Evolutionary conservation across 768 basidiomycete species (phyloP), one percentile per base, ranked within the genome.

Genomic region (Boletus huronensis): DNA sequence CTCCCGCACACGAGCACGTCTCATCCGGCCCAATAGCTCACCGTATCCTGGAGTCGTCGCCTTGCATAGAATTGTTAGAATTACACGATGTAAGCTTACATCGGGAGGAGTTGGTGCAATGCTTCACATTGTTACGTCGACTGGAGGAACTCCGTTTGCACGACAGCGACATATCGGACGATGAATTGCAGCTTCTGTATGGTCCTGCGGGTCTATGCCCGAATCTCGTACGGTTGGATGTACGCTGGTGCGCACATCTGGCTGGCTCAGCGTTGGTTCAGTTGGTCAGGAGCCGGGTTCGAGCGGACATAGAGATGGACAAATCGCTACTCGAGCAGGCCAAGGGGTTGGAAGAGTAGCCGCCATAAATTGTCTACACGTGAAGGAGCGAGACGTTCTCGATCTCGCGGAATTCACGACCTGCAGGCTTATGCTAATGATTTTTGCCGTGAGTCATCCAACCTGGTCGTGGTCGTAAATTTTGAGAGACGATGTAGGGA

Each of bases 241-340:
- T 85, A 46, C 76, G 82, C 26, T 85, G 82, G 83, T 85, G 83
- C 60, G 74, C 77, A 11, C 76, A 82, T 52, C 63, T 86, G 6
- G 75, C 74, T 28, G 82, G 83, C 19, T 66, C 62, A 2, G 77
- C 78, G 21, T 68, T 85, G 36, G 82, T 80, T 36, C 68, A 76
- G 31, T 67, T 85, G 16, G 82, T 81, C 41, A 64, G 60, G 47
- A 77, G 73, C 52, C 74, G 82, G 25, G 45, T 64, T 21, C 53
- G 11, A n/a, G 41, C n/a, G 38, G 23, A 51, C 39, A 19, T 11
- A n/a, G 45, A 39, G 32, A 25, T 17, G 23, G 39, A 16, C 26
- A 53, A 53, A 34, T 26, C 52, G 28, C 38, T 42, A 45, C 39
- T n/a, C 31, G 45, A 54, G 36, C 35, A 48, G 19, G 54, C 58